phyloP scores from a whole-genome alignment of 352 stramenopile species.

The Globisporangium irregulare region DNA sequence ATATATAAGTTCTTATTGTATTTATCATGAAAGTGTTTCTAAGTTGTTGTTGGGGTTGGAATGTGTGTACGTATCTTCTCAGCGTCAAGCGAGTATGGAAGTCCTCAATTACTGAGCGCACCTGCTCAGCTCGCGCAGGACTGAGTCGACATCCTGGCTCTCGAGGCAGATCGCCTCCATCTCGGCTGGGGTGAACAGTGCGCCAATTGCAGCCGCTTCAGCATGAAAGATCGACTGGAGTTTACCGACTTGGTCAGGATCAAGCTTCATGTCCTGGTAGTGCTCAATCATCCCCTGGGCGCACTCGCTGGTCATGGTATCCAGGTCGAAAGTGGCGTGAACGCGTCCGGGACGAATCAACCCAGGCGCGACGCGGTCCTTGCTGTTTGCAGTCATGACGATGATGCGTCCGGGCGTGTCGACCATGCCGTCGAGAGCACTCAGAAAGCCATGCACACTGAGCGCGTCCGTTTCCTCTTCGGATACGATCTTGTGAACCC shows the following conservation, averaged over 20 bases:
- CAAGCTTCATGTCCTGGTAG: constrained; percentile 56
- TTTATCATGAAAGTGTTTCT: neutral
- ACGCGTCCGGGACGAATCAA: constrained; percentile 13
- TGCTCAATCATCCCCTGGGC: constrained; percentile 14
- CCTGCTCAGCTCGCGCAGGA: constrained; percentile 23
- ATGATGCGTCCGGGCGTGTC: constrained; percentile 12
- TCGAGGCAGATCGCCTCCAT: constrained; percentile 48
- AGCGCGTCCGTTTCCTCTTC: constrained; percentile 2
- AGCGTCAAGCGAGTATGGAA: neutral
- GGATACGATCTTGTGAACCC: neutral
- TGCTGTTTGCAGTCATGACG: constrained; percentile 13
- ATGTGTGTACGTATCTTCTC: neutral
- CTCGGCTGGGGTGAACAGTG: constrained; percentile 28
- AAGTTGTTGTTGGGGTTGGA: neutral
- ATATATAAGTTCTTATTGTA: neutral
- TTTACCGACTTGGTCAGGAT: constrained; percentile 35
- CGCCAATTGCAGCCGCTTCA: neutral
- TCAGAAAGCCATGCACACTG: constrained; percentile 9
- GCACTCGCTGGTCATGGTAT: neutral
- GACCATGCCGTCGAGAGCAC: constrained; percentile 8
- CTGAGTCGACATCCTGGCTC: constrained; percentile 33
- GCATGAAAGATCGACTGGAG: constrained; percentile 9
- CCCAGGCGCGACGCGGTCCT: neutral
- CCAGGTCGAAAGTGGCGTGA: constrained; percentile 4
- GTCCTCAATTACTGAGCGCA: neutral